A percentile compares a stretch with the other conserved stretches of the same genome.
Conservation (phyloP, 495 filamentous ascomycete species). For the Hyaloscypha bicolor region DNA sequence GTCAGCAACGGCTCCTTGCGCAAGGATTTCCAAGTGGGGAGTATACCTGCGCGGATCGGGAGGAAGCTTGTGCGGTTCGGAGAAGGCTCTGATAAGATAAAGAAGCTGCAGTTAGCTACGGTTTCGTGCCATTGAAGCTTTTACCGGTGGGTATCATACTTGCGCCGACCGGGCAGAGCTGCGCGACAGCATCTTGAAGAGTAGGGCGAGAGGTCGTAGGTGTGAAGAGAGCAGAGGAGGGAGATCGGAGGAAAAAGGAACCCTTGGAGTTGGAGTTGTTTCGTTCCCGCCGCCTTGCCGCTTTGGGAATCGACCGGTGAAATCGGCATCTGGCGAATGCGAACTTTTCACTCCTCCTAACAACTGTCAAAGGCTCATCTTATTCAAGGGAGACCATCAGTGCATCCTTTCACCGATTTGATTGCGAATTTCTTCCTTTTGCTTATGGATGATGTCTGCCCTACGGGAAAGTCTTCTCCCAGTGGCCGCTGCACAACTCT, state of each 20-base stretch:
- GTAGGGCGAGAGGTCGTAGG: slow-evolving; percentile 13
- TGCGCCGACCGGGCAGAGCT: slow-evolving; percentile 54
- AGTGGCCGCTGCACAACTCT: too few relatives aligned
- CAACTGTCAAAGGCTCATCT: not conserved
- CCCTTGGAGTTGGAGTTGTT: not conserved
- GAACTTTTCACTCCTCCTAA: not conserved
- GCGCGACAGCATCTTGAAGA: slow-evolving; percentile 60
- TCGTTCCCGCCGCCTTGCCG: slow-evolving; percentile 11
- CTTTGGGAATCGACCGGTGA: slow-evolving; percentile 8
- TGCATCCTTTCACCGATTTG: too few relatives aligned
- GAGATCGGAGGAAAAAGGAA: not conserved
- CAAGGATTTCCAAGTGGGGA: not conserved
- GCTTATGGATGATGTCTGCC: too few relatives aligned
- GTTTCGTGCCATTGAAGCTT: slow-evolving; percentile 30
- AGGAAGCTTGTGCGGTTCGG: slow-evolving; percentile 45
- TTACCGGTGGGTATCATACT: slow-evolving; percentile 33
- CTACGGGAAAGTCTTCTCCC: too few relatives aligned
- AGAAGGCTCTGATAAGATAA: slow-evolving; percentile 51
- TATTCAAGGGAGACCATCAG: too few relatives aligned
- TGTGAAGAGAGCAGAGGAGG: slow-evolving; percentile 1
- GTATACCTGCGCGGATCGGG: slow-evolving; percentile 43
- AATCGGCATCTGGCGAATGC: not conserved
- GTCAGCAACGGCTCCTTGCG: slow-evolving; percentile 6
- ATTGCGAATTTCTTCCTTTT: too few relatives aligned
- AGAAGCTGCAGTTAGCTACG: slow-evolving; percentile 34